phyloP scores from a whole-genome alignment of 495 filamentous ascomycete genomes.

The Neurospora sp. region DNA sequence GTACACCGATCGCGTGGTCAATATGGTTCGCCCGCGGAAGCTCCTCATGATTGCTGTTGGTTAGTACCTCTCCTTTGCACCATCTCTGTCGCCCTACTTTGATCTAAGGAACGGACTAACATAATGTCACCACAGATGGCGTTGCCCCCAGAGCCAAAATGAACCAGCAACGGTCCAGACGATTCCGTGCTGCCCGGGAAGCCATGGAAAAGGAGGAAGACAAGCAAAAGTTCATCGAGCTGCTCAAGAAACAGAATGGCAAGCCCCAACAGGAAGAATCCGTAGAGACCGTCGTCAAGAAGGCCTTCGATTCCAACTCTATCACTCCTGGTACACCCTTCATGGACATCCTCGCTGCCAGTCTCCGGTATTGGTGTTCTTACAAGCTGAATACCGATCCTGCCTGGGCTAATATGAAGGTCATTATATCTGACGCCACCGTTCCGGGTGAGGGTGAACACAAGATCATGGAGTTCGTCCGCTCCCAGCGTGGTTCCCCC shows the following conservation, averaged over 20 bases:
- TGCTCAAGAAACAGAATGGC: conserved; percentile 65
- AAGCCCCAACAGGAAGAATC: conserved; percentile 50
- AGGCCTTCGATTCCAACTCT: conserved; percentile 95
- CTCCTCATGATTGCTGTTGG: conserved; percentile 95
- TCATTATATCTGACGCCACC: conserved; percentile 96
- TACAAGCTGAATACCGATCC: conserved; percentile 98
- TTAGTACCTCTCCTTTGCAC: conserved; percentile 37
- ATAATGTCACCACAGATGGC: conserved; percentile 50
- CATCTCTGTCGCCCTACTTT: neutral
- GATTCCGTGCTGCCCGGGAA: conserved; percentile 88
- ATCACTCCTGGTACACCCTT: conserved; percentile 98
- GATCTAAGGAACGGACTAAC: conserved; percentile 23
- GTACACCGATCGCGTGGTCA: conserved; percentile 95
- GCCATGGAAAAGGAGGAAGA: conserved; percentile 89
- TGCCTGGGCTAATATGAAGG: conserved; percentile 92
- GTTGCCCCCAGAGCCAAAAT: conserved; percentile 92
- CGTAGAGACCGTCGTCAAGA: conserved; percentile 60
- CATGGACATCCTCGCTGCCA: conserved; percentile 92
- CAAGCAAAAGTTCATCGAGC: conserved; percentile 72
- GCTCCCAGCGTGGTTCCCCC: conserved; percentile 81
- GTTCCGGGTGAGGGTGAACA: conserved; percentile 98
- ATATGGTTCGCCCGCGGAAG: conserved; percentile 94
- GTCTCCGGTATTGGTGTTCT: conserved; percentile 86
- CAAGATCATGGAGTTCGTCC: conserved; percentile 98
- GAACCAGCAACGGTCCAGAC: conserved; percentile 91